Evolutionary conservation across 2,329 filamentous ascomycete genomes (phyloP), one percentile per base, ranked within the genome.

Genomic region (Xylariaceae sp.): DNA sequence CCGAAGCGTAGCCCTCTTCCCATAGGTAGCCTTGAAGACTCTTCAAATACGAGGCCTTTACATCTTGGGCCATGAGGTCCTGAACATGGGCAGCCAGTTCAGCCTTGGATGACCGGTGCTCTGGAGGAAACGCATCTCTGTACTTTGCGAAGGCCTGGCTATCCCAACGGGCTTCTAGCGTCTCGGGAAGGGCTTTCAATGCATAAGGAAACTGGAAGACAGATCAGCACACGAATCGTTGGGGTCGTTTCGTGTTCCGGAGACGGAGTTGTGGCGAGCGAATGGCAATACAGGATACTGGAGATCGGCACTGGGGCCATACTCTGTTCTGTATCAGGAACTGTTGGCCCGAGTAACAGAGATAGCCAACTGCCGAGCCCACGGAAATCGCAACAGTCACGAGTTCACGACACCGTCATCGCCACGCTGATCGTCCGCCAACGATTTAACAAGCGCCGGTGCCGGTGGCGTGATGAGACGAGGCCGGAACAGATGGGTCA

Each of bases 11-110:
- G 43, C 86, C 86, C 27, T 73, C 73, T 54, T 79, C 69, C 85
- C 85, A 92, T 28, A 92, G 73, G 53, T 85, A 80, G 51, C 86
- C 83, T 65, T 92, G 85, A 30, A 90, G 76, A 42, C 76, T 76
- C 67, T 92, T 92, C 47, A 89, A 70, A 61, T 88, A 88, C 29
- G 83, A 67, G 43, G 80, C 71, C 64, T 90, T 92, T 55, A 87
- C 71, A 58, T 92, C 85, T 46, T 73, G 74, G 44, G 70, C 66
- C 53, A 86, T 82, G 47, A 90, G 73, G 54, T 88, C 80, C 49
- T 73, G 66, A 44, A 87, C 78, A 61, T 89, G 84, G 11, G 73
- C 69, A 48, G 77, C 69, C 41, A 90, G 70, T 15, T 74, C 73
- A 15, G 68, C 64, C 33, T 75, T 76, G 30, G 77, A 76, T 39